Base-by-base conservation (phyloP, 345 rosid species). In the Combretum micranthum region DNA sequence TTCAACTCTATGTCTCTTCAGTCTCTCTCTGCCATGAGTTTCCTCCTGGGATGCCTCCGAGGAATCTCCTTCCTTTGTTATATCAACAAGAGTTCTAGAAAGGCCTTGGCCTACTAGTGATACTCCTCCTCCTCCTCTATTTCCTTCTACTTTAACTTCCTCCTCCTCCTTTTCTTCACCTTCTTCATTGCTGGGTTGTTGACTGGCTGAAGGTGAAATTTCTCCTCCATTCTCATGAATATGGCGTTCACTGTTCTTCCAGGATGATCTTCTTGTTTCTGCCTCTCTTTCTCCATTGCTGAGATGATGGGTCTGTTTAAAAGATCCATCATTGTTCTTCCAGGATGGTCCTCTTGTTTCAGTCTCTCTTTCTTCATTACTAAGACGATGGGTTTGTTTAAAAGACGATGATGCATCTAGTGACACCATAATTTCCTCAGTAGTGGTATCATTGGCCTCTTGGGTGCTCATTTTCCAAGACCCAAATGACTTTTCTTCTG, bases 181-280 rank as follows among this genome's bases (percentile, higher is more conserved):
- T 53, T 4, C 57, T 26, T 17, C 57, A 16, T 17, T 39, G 44
- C 32, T 32, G 44, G 44, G 2, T 21, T 32, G 44, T 16, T 12
- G 45, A 53, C 44, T 12, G 5, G 57, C 57, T 12, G 57, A 44
- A 12, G 44, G 32, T 53, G 57, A 17, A 53, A 44, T 53, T 44
- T 0, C 44, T 4, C 45, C 44, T 16, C 20, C 57, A 53, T 37
- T 53, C 32, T 37, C 57, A 17, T 37, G 21, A 11, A 21, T 13
- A 44, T 12, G 13, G 20, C 45, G 65, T 37, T 79, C 82, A 52
- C 42, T 66, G 57, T 77, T 73, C 39, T 77, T 74, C 57, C 68
- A 72, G 70, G 57, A 73, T 44, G 79, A 62, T 64, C 70, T 77
- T 52, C 79, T 84, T 49, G 75, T 72, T 25, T 72, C 84, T 51